Conservation (phyloP, 371 early-diverging fungal species). For the Rozella allomycis region DNA sequence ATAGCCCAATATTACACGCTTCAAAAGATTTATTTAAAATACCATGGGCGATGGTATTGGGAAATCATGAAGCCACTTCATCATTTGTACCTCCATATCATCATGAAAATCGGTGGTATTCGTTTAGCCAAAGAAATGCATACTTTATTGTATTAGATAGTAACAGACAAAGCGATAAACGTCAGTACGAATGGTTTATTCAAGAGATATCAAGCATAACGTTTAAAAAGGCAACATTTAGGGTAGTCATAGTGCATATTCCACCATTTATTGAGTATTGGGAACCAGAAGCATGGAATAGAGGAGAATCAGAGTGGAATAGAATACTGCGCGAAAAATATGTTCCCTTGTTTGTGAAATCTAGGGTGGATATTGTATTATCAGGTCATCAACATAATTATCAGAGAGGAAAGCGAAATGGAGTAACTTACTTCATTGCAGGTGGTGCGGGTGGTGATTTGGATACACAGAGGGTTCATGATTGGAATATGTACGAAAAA, state of each 20-base stretch:
- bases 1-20: constrained; percentile 40
- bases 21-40: too few relatives aligned
- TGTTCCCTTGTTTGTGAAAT: constrained; percentile 37
- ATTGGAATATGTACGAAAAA: constrained; percentile 26
- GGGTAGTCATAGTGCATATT: constrained; percentile 44
- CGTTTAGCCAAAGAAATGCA: too few relatives aligned
- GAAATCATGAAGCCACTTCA: too few relatives aligned
- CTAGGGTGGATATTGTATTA: constrained; percentile 45
- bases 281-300: constrained; percentile 46
- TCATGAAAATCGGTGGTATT: too few relatives aligned
- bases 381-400: constrained; percentile 67
- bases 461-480: background rate
- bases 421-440: constrained; percentile 36
- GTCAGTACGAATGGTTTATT: too few relatives aligned
- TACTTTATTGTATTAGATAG: too few relatives aligned
- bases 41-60: too few relatives aligned
- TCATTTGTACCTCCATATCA: too few relatives aligned
- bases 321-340: constrained; percentile 39
- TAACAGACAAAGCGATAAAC: too few relatives aligned
- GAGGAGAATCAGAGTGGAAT: constrained; percentile 44
- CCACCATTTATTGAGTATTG: constrained; percentile 61
- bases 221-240: constrained; percentile 31
- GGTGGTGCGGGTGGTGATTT: constrained; percentile 53
- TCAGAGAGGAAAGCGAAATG: constrained; percentile 31
- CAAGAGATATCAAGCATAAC: too few relatives aligned